A percentile compares a stretch with the other conserved stretches of the same genome.
Evolutionary conservation across 2,329 filamentous ascomycete species (phyloP).

Genomic region (Tolypocladium guangdongense): DNA sequence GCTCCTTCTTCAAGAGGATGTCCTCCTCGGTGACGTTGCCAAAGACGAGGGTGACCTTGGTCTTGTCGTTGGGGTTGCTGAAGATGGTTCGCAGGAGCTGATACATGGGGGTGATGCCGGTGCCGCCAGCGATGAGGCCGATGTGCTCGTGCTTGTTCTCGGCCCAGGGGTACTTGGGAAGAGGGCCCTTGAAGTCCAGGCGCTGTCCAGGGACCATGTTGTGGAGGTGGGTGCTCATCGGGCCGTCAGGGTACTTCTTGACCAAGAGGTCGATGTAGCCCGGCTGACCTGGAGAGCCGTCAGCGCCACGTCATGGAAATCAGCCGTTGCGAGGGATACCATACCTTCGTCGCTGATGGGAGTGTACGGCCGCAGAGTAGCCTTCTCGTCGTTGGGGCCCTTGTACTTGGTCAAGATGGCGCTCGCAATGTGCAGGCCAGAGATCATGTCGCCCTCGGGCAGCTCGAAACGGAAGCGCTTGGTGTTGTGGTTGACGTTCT

Average conservation of each 20-base stretch:
- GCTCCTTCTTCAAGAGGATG: constrained; percentile 80
- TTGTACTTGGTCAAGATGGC: constrained; percentile 90
- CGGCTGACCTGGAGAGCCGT: constrained; percentile 44
- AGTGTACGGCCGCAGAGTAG: constrained; percentile 85
- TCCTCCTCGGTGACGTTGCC: constrained; percentile 86
- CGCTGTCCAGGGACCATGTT: constrained; percentile 69
- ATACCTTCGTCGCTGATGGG: constrained; percentile 76
- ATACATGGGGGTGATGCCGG: constrained; percentile 96
- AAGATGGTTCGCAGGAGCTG: constrained; percentile 88
- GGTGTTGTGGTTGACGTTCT: constrained; percentile 85
- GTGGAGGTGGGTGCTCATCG: constrained; percentile 88
- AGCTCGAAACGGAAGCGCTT: constrained; percentile 86
- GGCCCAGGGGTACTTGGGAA: constrained; percentile 86
- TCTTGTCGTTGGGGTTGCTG: constrained; percentile 93
- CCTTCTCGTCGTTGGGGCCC: constrained; percentile 70
- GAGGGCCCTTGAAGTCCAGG: constrained; percentile 87
- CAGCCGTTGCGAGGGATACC: constrained; percentile 8
- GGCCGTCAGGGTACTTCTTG: constrained; percentile 82
- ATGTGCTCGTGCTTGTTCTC: constrained; percentile 91
- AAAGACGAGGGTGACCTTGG: constrained; percentile 91
- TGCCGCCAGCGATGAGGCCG: constrained; percentile 81
- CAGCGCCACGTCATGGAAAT: not conserved
- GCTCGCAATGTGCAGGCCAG: constrained; percentile 72
- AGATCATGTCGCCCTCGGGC: constrained; percentile 72
- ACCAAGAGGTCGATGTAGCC: constrained; percentile 83